Conservation (phyloP, 306 rosid species). For the Fagus sylvatica region DNA sequence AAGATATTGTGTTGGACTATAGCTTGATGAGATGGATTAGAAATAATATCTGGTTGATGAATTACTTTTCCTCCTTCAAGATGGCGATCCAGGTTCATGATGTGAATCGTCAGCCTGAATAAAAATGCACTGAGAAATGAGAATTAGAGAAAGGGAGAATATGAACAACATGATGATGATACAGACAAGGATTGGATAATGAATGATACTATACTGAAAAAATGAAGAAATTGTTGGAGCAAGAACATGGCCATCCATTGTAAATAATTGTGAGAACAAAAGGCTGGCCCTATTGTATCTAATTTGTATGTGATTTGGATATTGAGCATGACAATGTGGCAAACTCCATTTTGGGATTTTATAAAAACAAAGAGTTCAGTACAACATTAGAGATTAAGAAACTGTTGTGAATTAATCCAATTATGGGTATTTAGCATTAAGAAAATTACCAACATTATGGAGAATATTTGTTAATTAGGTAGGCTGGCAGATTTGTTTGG, state of each 20-base stretch:
- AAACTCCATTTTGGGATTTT: background rate
- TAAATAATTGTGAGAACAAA: constrained; percentile 13
- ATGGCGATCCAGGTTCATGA: too few species aligned
- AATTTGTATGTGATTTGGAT: background rate
- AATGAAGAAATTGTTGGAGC: background rate
- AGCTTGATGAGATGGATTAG: background rate
- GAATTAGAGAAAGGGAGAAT: constrained; percentile 30
- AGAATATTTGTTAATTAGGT: background rate
- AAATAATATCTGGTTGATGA: background rate
- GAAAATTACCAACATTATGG: background rate
- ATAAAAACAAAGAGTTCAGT: background rate
- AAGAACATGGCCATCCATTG: background rate
- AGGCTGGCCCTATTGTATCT: constrained; percentile 1
- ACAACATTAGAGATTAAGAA: background rate
- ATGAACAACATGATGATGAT: constrained; percentile 25
- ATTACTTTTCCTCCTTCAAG: constrained; percentile 11
- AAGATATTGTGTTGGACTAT: constrained; percentile 26
- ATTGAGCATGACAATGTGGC: too few species aligned
- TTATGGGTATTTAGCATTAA: constrained; percentile 1
- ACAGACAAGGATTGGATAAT: constrained; percentile 31
- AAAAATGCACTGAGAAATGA: too few species aligned
- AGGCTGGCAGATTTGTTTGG: constrained; percentile 10
- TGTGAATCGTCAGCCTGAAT: too few species aligned
- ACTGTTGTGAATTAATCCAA: background rate
- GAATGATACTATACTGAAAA: constrained; percentile 19